A percentile compares a stretch with the other conserved stretches of the same genome.
Evolutionary conservation across 2,329 filamentous ascomycete genomes (phyloP).

Genomic region (Talaromyces amestolkiae): DNA sequence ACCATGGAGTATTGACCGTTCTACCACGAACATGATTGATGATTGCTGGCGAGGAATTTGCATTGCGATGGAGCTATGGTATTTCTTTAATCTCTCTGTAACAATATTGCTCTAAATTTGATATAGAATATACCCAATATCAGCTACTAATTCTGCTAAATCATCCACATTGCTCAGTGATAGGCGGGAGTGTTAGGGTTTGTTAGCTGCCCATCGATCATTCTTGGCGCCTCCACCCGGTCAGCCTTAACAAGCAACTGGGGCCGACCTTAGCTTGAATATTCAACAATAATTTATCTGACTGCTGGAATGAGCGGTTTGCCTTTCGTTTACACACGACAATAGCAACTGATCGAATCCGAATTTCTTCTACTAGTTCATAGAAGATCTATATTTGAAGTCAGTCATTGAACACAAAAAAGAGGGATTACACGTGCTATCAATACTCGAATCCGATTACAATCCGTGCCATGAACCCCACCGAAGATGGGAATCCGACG

Average conservation of each 20-base stretch:
- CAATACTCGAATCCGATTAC: not conserved
- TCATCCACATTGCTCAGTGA: not conserved
- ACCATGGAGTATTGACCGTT: constrained; percentile 16
- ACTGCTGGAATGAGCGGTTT: not conserved
- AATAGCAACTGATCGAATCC: not conserved
- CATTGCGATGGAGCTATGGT: constrained; percentile 1
- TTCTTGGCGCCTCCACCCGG: constrained; percentile 3
- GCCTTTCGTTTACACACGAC: not conserved
- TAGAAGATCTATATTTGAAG: no score
- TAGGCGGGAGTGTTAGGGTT: not conserved
- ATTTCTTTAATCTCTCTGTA: not conserved
- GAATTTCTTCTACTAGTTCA: not conserved
- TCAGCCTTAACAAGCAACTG: constrained; percentile 11
- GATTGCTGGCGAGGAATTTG: not conserved
- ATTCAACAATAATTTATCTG: constrained; percentile 5
- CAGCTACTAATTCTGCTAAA: not conserved
- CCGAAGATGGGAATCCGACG: constrained; percentile 4
- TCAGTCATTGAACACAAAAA: not conserved
- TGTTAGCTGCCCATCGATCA: not conserved
- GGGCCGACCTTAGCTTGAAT: not conserved
- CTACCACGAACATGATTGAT: not conserved
- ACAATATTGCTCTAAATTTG: not conserved
- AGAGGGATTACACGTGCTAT: not conserved
- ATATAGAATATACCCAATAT: not conserved
- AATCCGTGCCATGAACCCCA: constrained; percentile 12